Evolutionary conservation across 2,329 filamentous ascomycete genomes (phyloP).

Genomic region (Aspergillus cejpii): DNA sequence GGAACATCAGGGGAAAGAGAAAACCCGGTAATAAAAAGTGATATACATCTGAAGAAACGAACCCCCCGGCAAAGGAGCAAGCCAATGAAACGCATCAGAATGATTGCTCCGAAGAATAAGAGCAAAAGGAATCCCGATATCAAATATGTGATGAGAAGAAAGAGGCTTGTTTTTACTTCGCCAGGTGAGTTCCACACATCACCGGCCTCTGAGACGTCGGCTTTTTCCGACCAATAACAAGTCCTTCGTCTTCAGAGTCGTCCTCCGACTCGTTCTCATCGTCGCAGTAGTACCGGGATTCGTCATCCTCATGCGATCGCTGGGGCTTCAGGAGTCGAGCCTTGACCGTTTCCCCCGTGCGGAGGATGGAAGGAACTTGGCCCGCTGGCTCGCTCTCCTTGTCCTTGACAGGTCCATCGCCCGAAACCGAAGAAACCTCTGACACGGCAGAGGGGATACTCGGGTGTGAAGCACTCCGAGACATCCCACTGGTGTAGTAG

Average conservation of each 20-base stretch:
- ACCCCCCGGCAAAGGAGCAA: background rate
- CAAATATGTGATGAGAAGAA: too few species aligned
- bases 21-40: background rate
- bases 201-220: slow-evolving; percentile 19
- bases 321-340: slow-evolving; percentile 18
- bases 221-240: slow-evolving; percentile 37
- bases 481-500: slow-evolving; percentile 43
- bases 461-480: slow-evolving; percentile 43
- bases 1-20: slow-evolving; percentile 4
- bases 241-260: slow-evolving; percentile 40
- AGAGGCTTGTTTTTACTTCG: background rate
- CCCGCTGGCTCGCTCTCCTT: slow-evolving; percentile 22
- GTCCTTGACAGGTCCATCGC: slow-evolving; percentile 30
- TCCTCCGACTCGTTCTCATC: slow-evolving; percentile 37
- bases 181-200: slow-evolving; percentile 7
- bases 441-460: slow-evolving; percentile 44
- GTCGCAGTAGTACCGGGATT: slow-evolving; percentile 37
- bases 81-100: background rate
- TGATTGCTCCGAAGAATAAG: slow-evolving; percentile 6
- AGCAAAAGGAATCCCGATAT: background rate
- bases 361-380: slow-evolving; percentile 35
- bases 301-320: slow-evolving; percentile 32
- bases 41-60: slow-evolving; percentile 6
- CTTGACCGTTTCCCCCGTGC: slow-evolving; percentile 40
- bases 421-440: slow-evolving; percentile 42